phyloP scores from a whole-genome alignment of 164 flowering plant genomes.

The Buxus sempervirens region DNA sequence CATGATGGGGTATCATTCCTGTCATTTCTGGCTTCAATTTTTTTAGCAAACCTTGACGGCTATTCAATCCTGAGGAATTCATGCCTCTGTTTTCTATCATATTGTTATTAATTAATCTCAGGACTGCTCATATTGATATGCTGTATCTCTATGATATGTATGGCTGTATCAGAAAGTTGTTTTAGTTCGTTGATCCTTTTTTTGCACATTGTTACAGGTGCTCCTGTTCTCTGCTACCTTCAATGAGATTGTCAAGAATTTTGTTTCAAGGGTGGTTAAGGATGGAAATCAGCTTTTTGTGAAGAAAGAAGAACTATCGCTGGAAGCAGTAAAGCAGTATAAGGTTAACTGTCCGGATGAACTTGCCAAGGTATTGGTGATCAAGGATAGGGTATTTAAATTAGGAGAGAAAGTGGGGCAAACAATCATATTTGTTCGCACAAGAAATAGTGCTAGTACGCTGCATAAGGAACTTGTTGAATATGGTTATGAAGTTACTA shows the following conservation, averaged over 20 bases:
- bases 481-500: slow-evolving; percentile 72
- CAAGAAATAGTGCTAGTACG: slow-evolving; percentile 52
- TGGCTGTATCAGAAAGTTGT: too few relatives aligned
- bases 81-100: not conserved
- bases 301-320: slow-evolving; percentile 84
- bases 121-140: not conserved
- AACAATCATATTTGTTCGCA: slow-evolving; percentile 76
- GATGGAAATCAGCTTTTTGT: slow-evolving; percentile 84
- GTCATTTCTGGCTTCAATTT: not conserved
- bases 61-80: not conserved
- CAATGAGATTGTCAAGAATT: slow-evolving; percentile 70
- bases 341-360: slow-evolving; percentile 86
- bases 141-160: not conserved
- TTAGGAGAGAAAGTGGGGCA: slow-evolving; percentile 82
- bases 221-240: slow-evolving; percentile 95
- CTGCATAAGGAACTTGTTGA: slow-evolving; percentile 53
- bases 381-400: slow-evolving; percentile 69
- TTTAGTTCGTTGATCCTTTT: not conserved
- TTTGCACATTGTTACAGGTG: slow-evolving; percentile 40
- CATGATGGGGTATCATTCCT: not conserved
- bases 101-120: not conserved
- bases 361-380: slow-evolving; percentile 51
- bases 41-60: not conserved
- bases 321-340: slow-evolving; percentile 86
- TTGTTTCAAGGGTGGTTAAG: slow-evolving; percentile 57